Evolutionary conservation across 805 yeast species (phyloP).

Genomic region (Starmerella floricola): DNA sequence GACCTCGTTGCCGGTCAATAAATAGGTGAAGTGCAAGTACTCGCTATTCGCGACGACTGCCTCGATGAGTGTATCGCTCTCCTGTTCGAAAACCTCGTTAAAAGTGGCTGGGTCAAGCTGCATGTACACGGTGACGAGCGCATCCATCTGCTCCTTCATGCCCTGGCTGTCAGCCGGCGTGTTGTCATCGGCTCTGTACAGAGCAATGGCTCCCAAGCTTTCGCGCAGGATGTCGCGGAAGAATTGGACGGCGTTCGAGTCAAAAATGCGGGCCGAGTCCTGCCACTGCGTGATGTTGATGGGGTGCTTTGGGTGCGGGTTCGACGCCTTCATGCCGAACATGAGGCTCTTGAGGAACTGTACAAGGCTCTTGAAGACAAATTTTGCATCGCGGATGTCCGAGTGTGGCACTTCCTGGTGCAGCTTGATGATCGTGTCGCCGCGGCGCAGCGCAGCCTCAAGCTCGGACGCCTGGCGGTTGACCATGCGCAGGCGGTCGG

Average conservation of each 20-base stretch:
- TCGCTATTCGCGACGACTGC: conserved; percentile 76
- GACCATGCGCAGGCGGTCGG: conserved; percentile 63
- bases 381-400: conserved; percentile 77
- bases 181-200: conserved; percentile 39
- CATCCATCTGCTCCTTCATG: conserved; percentile 91
- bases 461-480: conserved; percentile 34
- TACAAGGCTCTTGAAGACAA: conserved; percentile 75
- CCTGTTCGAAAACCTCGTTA: conserved; percentile 76
- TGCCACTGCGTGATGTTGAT: conserved; percentile 50
- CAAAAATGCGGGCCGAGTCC: conserved; percentile 71
- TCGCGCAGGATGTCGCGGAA: conserved; percentile 70
- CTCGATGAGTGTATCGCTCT: conserved; percentile 64
- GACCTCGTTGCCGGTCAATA: conserved; percentile 85
- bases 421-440: conserved; percentile 34
- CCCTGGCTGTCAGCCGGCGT: conserved; percentile 40
- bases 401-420: conserved; percentile 42
- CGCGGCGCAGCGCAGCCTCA: conserved; percentile 34
- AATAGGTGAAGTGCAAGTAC: conserved; percentile 80
- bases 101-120: conserved; percentile 93
- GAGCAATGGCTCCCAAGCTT: conserved; percentile 66
- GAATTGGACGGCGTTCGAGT: conserved; percentile 69
- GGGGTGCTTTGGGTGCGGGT: conserved; percentile 59
- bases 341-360: conserved; percentile 82
- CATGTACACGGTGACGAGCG: conserved; percentile 82
- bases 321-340: conserved; percentile 77